Evolutionary conservation across 2,329 filamentous ascomycete genomes (phyloP), one percentile per base, ranked within the genome.

Genomic region (Colletotrichum sp.): DNA sequence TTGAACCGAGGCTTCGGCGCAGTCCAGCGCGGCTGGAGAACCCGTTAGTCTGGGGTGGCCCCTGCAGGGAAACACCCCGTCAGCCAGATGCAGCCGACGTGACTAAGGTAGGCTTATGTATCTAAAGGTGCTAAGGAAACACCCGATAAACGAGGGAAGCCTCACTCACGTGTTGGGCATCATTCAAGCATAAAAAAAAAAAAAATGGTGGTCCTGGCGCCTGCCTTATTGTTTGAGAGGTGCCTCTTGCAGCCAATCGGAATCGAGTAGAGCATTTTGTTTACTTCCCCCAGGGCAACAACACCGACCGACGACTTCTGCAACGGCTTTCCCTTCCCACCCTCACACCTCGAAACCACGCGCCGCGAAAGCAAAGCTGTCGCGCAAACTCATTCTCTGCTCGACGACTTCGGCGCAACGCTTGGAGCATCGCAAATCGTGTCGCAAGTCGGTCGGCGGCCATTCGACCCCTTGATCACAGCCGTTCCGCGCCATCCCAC

Each of bases 251-350:
- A 78, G 77, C 80, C 72, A 80, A 63, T 75, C 36, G 71, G 22
- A 39, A 52, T 52, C 59, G 44, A 60, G 22, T 18, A 13, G 16
- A 59, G 10, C 59, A 22, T 69, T 85, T 86, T 87, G 85, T 87
- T 87, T 87, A 87, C 85, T 86, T 84, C 81, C 72, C 66, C 77
- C 84, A 78, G 72, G 82, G 85, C 85, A 87, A 87, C 85, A 81
- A 60, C 55, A 57, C 57, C 34, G 30, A 57, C 52, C 52, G 10
- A 52, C n/a, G 44, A 52, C 36, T 67, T 63, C 62, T 36, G 57
- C 44, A 26, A 15, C 55, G 8, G 24, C 32, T 44, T 26, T 22
- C 72, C n/a, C 34, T 63, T 59, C 68, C 75, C 57, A 55, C 48
- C 39, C 57, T 39, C 24, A 57, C 30, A 75, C 59, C 71, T 52